Conservation (phyloP, 1,284 basidiomycete genomes). For the Ganoderma boninense region DNA sequence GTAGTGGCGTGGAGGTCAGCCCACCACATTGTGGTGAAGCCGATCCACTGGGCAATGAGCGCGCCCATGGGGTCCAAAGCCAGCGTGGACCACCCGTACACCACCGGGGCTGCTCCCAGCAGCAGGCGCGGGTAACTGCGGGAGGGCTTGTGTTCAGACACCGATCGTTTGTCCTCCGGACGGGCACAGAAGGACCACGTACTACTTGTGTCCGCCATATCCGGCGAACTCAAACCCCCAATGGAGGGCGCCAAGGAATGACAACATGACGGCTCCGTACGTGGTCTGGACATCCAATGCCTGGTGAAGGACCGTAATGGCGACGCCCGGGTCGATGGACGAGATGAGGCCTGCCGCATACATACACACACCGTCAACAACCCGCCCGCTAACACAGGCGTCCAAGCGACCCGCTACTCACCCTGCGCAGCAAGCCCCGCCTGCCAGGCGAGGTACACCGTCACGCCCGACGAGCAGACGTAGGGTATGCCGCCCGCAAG, state of each 20-base stretch:
- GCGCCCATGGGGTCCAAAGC: slow-evolving; percentile 78
- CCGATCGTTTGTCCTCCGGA: neutral
- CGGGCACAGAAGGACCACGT: slow-evolving; percentile 14
- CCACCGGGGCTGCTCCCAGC: slow-evolving; percentile 86
- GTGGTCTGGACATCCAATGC: slow-evolving; percentile 86
- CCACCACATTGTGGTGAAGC: slow-evolving; percentile 89
- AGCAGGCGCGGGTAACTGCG: slow-evolving; percentile 69
- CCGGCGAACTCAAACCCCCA: slow-evolving; percentile 95
- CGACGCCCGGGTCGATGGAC: slow-evolving; percentile 81
- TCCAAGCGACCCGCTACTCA: slow-evolving; percentile 29
- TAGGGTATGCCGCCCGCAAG: slow-evolving; percentile 81
- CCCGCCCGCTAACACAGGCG: too few relatives aligned
- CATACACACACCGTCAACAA: neutral
- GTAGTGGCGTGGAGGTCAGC: slow-evolving; percentile 80
- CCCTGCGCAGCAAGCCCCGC: slow-evolving; percentile 72
- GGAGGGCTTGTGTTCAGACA: neutral
- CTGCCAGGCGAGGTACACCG: slow-evolving; percentile 84
- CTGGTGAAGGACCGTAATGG: slow-evolving; percentile 80
- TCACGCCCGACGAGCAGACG: slow-evolving; percentile 79
- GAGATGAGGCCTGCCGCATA: slow-evolving; percentile 50
- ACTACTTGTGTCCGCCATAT: slow-evolving; percentile 80
- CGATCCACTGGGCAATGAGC: slow-evolving; percentile 86
- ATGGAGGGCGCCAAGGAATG: slow-evolving; percentile 93
- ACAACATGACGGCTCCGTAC: slow-evolving; percentile 94
- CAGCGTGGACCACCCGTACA: slow-evolving; percentile 90